Evolutionary conservation across 495 filamentous ascomycete species (phyloP).

Genomic region (Darksidea phi): DNA sequence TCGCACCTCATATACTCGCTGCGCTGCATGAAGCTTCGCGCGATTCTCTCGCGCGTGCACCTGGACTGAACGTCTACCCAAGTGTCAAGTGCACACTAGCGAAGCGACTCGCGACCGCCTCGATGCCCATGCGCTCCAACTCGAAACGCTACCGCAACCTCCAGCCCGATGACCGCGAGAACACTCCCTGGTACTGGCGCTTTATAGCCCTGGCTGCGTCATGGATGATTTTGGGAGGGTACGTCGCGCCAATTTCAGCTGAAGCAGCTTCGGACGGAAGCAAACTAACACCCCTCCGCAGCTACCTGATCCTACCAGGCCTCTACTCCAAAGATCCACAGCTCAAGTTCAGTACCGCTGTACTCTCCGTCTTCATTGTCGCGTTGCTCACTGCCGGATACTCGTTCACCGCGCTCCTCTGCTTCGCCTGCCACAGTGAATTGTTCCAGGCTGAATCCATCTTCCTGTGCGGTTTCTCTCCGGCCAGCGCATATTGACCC

Average conservation of each 20-base stretch:
- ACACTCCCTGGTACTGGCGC: constrained; percentile 42
- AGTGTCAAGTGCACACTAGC: not conserved
- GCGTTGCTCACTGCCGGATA: constrained; percentile 44
- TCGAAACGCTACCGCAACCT: constrained; percentile 30
- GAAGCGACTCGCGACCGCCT: constrained; percentile 1
- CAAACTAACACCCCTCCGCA: constrained; percentile 9
- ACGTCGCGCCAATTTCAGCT: constrained; percentile 6
- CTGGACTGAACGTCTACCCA: not conserved
- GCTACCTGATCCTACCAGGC: constrained; percentile 43
- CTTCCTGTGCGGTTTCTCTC: constrained; percentile 36
- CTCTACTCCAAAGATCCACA: constrained; percentile 39
- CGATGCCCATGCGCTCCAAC: constrained; percentile 23
- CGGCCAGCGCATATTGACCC: not conserved
- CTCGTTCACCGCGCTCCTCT: constrained; percentile 43
- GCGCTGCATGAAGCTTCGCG: constrained; percentile 20
- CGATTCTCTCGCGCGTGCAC: constrained; percentile 7
- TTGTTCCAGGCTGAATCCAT: constrained; percentile 43
- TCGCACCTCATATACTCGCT: not conserved
- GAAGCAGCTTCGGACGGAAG: not conserved
- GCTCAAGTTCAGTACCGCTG: constrained; percentile 37
- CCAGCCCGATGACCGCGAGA: constrained; percentile 16
- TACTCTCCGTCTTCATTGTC: constrained; percentile 41
- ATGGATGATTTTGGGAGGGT: constrained; percentile 44
- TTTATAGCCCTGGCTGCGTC: constrained; percentile 37
- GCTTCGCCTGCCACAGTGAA: constrained; percentile 39